Base-by-base conservation (phyloP, 352 stramenopile genomes). In the Blastocystis sp. region DNA sequence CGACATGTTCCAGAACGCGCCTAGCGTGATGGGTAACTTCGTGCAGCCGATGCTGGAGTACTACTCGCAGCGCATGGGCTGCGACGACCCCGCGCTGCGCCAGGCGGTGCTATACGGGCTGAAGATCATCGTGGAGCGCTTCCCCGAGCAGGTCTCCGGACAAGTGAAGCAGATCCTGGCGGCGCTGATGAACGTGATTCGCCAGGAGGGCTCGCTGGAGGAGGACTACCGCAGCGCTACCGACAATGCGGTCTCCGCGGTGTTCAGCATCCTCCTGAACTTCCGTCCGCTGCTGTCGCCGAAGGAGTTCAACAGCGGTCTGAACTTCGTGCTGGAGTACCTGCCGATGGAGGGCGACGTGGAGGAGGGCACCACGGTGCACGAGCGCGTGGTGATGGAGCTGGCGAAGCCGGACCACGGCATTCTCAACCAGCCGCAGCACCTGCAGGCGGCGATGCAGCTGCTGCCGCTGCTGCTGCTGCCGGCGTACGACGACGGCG, bases 361-460 rank as follows among this genome's bases (percentile, higher is more conserved):
- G 4, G 64, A 29, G 42, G 64, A 76, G 64, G 64, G 32, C 11
- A 29, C 51, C 32, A 44, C 40, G 27, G 64, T 76, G 42, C 64
- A 76, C 48, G 64, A 76, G 64, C 38, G 29, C 1, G 40, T 76
- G 42, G 64, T 76, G 64, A 51, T 42, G 24, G 64, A 76, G 38
- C 48, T 76, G 40, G 16, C 34, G 64, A 76, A 76, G 40, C 64
- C 64, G 48, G 53, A 76, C 48, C 64, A 76, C 48, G 64, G 64
- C 27, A 29, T 76, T 38, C 53, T 76, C n/a, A 51, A 76, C 38
- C 16, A 51, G 21, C 4, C 36, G 18, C 51, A 76, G 27, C 32
- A 54, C 11, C 36, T 76, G 34, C 9, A 76, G 2, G 11, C 18
- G n/a, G 40, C 32, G 34, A 76, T 76, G 64, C 64, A 51, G 9